Evolutionary conservation across 495 filamentous ascomycete species (phyloP), one percentile per base, ranked within the genome.

Genomic region (Penicillium coffeae): DNA sequence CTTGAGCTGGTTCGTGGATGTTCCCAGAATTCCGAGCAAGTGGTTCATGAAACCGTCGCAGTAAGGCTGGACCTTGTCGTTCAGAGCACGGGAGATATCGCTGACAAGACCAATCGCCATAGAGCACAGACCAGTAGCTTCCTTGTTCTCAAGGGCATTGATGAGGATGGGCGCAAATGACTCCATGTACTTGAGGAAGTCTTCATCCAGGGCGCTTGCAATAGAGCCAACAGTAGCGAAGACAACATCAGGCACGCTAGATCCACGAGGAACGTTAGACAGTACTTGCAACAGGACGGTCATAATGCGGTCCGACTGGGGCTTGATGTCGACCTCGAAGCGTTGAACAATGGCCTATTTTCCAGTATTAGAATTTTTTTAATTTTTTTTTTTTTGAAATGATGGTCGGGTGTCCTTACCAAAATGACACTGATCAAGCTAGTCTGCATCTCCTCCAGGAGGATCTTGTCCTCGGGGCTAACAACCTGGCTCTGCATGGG

Each of bases 11-110:
- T 97, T 95, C 51, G 89, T 87, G 19, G 94, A 80, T 21, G 65
- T 68, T 65, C 87, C 80, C 9, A 98, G 79, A 61, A 92, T 95
- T 67, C 85, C 88, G 51, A 97, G 79, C 32, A 98, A 77, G 59
- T 89, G 86, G 71, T 97, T 98, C 93, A 98, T 98, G 64, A 97
- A 96, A 48, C 79, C 75, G 59, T 98, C 94, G 71, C 93, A 98
- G 73, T 83, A 97, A 41, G 92, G 93, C 69, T 91, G 88, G 56
- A 90, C 85, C 63, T 85, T 83, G 61, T 88, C 86, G 60, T 90
- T 90, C 68, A 97, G 74, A 8, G 91, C 90, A 51, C 93, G 87
- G 21, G 89, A 87, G 59, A 98, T 90, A 62, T 98, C 93, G 65
- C 92, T 95, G 50, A 96, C 91, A 37, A 97, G 75, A 47, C 93